Evolutionary conservation across 2,329 filamentous ascomycete species (phyloP).

Genomic region (Xenoacremonium recifei): DNA sequence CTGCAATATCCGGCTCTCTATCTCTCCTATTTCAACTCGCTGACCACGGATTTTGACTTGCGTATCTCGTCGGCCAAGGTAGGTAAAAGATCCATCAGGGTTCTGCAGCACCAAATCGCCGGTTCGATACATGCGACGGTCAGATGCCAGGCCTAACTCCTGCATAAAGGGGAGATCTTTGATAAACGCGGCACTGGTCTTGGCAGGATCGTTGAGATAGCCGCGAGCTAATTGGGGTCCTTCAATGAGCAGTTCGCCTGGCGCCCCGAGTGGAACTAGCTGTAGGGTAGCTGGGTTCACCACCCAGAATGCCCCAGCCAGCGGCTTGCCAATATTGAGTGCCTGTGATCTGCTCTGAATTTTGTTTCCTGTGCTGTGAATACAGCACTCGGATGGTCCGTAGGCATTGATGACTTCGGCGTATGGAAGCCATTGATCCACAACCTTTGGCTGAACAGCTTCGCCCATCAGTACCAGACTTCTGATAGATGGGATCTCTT

Average conservation of each 20-base stretch:
- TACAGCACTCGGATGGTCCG: conserved; percentile 3
- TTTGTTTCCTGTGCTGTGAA: neutral
- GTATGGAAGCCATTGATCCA: neutral
- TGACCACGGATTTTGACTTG: conserved; percentile 58
- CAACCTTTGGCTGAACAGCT: conserved; percentile 3
- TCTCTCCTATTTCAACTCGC: conserved; percentile 43
- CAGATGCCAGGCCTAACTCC: neutral
- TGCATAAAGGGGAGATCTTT: conserved; percentile 22
- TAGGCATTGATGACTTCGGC: conserved; percentile 1
- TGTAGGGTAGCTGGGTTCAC: conserved; percentile 1
- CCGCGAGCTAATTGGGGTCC: conserved; percentile 47
- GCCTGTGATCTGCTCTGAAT: conserved; percentile 1
- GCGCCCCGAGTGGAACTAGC: conserved; percentile 3
- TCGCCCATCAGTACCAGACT: conserved; percentile 1
- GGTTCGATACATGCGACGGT: conserved; percentile 38
- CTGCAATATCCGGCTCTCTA: conserved; percentile 18
- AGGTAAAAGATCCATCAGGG: conserved; percentile 37
- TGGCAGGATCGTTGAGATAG: conserved; percentile 41
- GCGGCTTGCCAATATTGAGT: conserved; percentile 1
- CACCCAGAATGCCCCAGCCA: conserved; percentile 1
- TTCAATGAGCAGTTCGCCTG: conserved; percentile 27
- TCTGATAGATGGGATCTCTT: neutral
- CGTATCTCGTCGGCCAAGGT: conserved; percentile 50
- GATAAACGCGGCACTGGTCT: conserved; percentile 29
- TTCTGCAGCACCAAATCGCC: conserved; percentile 44